Conservation (phyloP, 2,329 filamentous ascomycete genomes). For the Phyllosticta citriasiana region DNA sequence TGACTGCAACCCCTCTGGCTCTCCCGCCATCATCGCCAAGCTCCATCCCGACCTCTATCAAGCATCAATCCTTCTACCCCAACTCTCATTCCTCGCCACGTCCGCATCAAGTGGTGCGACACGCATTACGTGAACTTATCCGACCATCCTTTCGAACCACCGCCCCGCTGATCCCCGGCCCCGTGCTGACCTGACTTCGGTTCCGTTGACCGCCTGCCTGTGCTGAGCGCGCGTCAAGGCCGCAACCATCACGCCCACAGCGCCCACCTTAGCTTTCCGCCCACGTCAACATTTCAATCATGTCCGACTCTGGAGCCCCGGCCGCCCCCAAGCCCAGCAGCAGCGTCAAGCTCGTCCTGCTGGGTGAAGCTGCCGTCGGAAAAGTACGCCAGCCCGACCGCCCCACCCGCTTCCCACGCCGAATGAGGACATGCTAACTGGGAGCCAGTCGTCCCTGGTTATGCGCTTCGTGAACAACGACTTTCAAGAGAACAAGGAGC, state of each 20-base stretch:
- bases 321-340: slow-evolving; percentile 84
- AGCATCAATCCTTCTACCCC: too few relatives aligned
- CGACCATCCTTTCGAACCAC: neutral
- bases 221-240: slow-evolving; percentile 4
- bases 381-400: slow-evolving; percentile 54
- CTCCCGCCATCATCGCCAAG: too few relatives aligned
- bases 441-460: slow-evolving; percentile 70
- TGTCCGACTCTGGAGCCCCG: slow-evolving; percentile 61
- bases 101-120: neutral
- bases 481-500: slow-evolving; percentile 99
- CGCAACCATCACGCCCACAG: slow-evolving; percentile 8
- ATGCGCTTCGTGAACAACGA: slow-evolving; percentile 99
- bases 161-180: neutral
- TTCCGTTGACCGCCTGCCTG: slow-evolving; percentile 7
- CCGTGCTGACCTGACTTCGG: neutral
- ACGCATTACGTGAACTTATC: neutral
- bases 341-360: slow-evolving; percentile 97
- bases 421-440: neutral
- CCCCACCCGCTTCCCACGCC: neutral
- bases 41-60: too few relatives aligned
- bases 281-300: slow-evolving; percentile 24
- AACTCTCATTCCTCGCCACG: neutral
- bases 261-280: neutral
- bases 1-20: too few relatives aligned
- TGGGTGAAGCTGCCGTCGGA: slow-evolving; percentile 95